Evolutionary conservation across 768 basidiomycete species (phyloP).

Genomic region (Butyriboletus loyo): DNA sequence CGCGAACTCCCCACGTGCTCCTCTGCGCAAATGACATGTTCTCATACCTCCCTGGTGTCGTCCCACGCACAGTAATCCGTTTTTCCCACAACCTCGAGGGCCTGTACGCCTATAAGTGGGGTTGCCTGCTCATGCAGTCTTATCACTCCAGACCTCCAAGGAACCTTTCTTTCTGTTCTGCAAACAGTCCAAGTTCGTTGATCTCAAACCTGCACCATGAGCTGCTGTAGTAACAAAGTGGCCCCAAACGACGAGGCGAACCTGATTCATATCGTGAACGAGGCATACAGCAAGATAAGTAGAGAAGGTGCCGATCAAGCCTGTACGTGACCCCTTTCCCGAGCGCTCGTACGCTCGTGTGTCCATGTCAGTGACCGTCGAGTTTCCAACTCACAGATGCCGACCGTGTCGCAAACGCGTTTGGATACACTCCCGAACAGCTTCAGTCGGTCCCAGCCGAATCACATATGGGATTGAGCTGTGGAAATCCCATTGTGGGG

Average conservation of each 20-base stretch:
- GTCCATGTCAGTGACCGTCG: not conserved
- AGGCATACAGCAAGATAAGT: conserved; percentile 11
- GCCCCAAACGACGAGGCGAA: not conserved
- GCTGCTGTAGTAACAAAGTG: not conserved
- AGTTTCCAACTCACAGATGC: conserved; percentile 4
- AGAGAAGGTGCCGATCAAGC: conserved; percentile 3
- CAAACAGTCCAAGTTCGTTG: not conserved
- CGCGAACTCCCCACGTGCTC: too few species aligned
- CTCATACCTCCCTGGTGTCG: too few species aligned
- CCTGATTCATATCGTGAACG: conserved; percentile 4
- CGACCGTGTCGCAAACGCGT: conserved; percentile 27
- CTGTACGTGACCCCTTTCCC: conserved; percentile 9
- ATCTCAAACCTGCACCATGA: not conserved
- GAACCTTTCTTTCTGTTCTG: too few species aligned
- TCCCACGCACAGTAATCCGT: too few species aligned
- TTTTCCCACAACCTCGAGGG: too few species aligned
- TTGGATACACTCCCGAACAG: conserved; percentile 48
- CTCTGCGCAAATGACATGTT: too few species aligned
- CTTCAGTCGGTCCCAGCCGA: conserved; percentile 41
- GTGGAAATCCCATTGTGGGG: conserved; percentile 49
- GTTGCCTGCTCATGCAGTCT: too few species aligned
- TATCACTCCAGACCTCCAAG: too few species aligned
- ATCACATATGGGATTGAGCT: conserved; percentile 50
- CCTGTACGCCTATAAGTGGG: too few species aligned
- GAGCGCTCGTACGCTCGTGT: too few species aligned